phyloP scores from a whole-genome alignment of 306 rosid genomes.

The Glycyrrhiza uralensis region DNA sequence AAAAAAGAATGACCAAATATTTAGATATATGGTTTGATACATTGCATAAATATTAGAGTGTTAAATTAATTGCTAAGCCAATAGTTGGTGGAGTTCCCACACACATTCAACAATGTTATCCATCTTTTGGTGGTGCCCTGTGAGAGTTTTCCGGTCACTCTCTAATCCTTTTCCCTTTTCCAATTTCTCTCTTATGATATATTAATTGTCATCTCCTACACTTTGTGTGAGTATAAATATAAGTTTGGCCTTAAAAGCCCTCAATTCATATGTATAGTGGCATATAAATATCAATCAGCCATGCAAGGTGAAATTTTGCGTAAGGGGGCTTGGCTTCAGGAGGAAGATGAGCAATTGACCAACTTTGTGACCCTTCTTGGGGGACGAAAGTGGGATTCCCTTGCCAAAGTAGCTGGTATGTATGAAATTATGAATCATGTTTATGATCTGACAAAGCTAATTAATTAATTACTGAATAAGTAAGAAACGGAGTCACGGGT shows the following conservation, averaged over 20 bases:
- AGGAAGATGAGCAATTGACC: conserved; percentile 66
- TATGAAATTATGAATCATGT: background rate
- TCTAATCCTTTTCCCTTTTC: conserved; percentile 20
- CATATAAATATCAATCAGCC: conserved; percentile 16
- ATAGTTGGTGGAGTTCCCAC: conserved; percentile 64
- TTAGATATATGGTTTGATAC: conserved; percentile 5
- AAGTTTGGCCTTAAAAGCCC: background rate
- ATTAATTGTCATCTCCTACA: background rate
- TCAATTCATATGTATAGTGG: background rate
- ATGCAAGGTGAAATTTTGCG: conserved; percentile 42
- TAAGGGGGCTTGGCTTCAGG: conserved; percentile 67
- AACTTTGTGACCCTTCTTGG: conserved; percentile 51
- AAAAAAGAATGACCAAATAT: conserved; percentile 37
- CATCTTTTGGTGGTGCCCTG: conserved; percentile 30
- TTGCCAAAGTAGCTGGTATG: conserved; percentile 70
- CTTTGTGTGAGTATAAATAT: conserved; percentile 19
- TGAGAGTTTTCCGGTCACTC: conserved; percentile 37
- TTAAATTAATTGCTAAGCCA: conserved; percentile 33
- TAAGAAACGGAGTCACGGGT: no score
- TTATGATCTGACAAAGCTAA: no score
- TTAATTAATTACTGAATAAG: no score
- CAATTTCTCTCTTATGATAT: conserved; percentile 21
- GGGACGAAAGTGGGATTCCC: conserved; percentile 61
- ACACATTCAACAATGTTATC: conserved; percentile 40
- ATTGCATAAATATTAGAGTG: background rate